phyloP scores from a whole-genome alignment of 2,329 filamentous ascomycete genomes.

The Aspergillaceae sp. region DNA sequence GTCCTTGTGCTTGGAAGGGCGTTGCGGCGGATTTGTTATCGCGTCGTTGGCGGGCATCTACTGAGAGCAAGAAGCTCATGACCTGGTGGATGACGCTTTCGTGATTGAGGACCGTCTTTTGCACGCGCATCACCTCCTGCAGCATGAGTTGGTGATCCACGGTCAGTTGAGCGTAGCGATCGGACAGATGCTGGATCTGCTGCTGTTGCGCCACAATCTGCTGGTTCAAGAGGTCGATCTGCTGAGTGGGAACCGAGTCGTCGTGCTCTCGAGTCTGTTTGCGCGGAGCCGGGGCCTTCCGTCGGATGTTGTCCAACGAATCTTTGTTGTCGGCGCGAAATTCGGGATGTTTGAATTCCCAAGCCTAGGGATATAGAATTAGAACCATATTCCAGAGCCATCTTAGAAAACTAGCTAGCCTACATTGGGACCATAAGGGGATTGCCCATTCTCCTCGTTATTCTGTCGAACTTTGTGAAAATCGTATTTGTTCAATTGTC shows the following conservation, averaged over 20 bases:
- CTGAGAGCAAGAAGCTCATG: slow-evolving; percentile 57
- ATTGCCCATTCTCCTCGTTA: slow-evolving; percentile 75
- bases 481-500: slow-evolving; percentile 93
- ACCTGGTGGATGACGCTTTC: slow-evolving; percentile 63
- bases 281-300: slow-evolving; percentile 85
- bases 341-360: slow-evolving; percentile 96
- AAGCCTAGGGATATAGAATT: slow-evolving; percentile 49
- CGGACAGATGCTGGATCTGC: slow-evolving; percentile 79
- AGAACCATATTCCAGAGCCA: slow-evolving; percentile 4
- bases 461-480: slow-evolving; percentile 96
- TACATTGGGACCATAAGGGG: slow-evolving; percentile 73
- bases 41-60: slow-evolving; percentile 56
- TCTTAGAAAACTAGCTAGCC: slow-evolving; percentile 5
- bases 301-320: slow-evolving; percentile 87
- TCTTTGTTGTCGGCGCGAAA: slow-evolving; percentile 95
- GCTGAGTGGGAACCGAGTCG: slow-evolving; percentile 69
- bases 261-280: slow-evolving; percentile 63
- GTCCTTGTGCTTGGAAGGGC: slow-evolving; percentile 35
- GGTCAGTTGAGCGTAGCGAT: slow-evolving; percentile 70
- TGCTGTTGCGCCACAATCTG: slow-evolving; percentile 85
- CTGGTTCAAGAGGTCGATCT: slow-evolving; percentile 80
- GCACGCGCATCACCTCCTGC: slow-evolving; percentile 55
- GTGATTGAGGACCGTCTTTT: slow-evolving; percentile 64
- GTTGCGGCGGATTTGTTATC: slow-evolving; percentile 44
- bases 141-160: slow-evolving; percentile 57